Percentiles rank a stretch among this genome's conserved stretches.
phyloP scores from a whole-genome alignment of 192 early-diverging fungal species.

The Coemansia sp. region DNA sequence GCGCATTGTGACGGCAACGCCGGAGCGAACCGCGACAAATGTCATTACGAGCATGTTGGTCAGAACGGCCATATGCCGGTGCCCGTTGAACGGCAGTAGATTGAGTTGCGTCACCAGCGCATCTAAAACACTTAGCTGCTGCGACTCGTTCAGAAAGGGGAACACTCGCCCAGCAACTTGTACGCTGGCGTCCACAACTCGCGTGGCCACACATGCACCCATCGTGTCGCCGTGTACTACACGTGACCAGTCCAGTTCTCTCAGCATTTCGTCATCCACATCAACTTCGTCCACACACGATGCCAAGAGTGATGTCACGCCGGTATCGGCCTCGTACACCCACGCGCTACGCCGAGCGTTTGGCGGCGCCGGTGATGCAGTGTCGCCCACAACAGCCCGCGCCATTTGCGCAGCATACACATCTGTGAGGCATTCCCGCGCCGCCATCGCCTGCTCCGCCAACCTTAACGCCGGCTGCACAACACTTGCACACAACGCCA shows the following conservation, averaged over 20 bases:
- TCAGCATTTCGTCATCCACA: background rate
- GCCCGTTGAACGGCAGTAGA: conserved; percentile 63
- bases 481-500: background rate
- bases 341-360: conserved; percentile 12
- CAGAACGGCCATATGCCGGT: conserved; percentile 72
- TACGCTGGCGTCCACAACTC: conserved; percentile 77
- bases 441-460: conserved; percentile 27
- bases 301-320: conserved; percentile 36
- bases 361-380: background rate
- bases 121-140: conserved; percentile 79
- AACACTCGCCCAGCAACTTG: conserved; percentile 77
- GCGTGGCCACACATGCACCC: conserved; percentile 15
- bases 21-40: conserved; percentile 51
- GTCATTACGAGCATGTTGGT: conserved; percentile 64
- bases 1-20: conserved; percentile 1
- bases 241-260: conserved; percentile 35
- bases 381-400: background rate
- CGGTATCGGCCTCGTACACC: conserved; percentile 47
- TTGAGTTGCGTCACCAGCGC: conserved; percentile 66
- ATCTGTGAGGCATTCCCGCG: conserved; percentile 25
- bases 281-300: background rate
- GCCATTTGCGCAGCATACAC: conserved; percentile 17
- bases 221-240: background rate
- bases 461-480: conserved; percentile 24
- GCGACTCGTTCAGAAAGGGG: conserved; percentile 61